Conservation (phyloP, 495 filamentous ascomycete genomes). For the Penicillium flavigenum region DNA sequence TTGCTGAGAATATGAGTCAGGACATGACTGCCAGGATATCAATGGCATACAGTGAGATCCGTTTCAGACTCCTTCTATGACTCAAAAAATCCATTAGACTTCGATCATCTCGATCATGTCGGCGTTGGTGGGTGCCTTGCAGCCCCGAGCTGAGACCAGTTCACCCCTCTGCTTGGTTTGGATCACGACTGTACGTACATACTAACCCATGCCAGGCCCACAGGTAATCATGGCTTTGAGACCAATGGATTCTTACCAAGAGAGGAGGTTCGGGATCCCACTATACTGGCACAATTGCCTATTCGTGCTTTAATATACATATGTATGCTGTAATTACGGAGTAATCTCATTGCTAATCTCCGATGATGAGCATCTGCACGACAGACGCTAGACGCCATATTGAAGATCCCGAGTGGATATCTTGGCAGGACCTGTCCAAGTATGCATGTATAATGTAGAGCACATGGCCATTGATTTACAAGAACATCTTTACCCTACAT, state of each 20-base stretch:
- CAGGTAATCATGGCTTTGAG: neutral
- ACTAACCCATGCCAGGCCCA: conserved; percentile 7
- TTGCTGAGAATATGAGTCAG: neutral
- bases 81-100: neutral
- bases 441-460: neutral
- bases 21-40: neutral
- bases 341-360: neutral
- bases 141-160: conserved; percentile 1
- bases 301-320: neutral
- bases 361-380: conserved; percentile 8
- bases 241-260: conserved; percentile 6
- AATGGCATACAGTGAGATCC: neutral
- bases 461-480: neutral
- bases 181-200: conserved; percentile 10
- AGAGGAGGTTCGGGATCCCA: neutral
- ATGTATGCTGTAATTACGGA: neutral
- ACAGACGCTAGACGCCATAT: neutral
- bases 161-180: conserved; percentile 2
- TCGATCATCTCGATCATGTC: neutral
- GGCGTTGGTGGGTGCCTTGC: neutral
- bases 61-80: neutral
- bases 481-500: neutral
- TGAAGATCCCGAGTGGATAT: conserved; percentile 10
- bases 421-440: conserved; percentile 1
- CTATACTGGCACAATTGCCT: neutral